Evolutionary conservation across 108 stramenopile genomes (phyloP).

Genomic region (Fistulifera pelliculosa): DNA sequence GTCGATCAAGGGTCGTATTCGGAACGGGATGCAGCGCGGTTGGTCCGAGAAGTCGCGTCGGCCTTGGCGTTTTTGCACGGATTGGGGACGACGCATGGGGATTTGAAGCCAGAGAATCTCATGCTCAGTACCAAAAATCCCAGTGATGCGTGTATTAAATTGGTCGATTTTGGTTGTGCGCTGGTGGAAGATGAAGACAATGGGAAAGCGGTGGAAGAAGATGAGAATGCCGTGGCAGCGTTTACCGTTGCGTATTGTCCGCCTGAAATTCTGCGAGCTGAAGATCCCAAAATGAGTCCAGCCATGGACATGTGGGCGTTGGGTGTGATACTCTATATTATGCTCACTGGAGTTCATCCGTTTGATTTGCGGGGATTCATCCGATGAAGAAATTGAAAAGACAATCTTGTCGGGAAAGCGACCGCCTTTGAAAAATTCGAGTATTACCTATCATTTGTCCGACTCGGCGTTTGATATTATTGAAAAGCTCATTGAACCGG

Average conservation of each 20-base stretch:
- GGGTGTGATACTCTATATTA: constrained; percentile 81
- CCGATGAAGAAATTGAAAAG: constrained; percentile 57
- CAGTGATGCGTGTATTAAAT: constrained; percentile 45
- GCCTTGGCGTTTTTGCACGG: constrained; percentile 70
- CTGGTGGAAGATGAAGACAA: constrained; percentile 23
- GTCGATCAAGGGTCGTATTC: constrained; percentile 65
- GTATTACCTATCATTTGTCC: constrained; percentile 43
- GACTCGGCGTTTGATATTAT: constrained; percentile 67
- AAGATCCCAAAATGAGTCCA: constrained; percentile 13
- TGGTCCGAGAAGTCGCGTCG: constrained; percentile 57
- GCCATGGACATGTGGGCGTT: constrained; percentile 69
- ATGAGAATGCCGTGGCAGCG: constrained; percentile 11
- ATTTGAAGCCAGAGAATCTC: constrained; percentile 81
- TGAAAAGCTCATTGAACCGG: constrained; percentile 45
- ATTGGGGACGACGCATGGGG: constrained; percentile 59
- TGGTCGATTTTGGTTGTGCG: constrained; percentile 87
- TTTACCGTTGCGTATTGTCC: constrained; percentile 74
- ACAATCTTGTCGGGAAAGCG: constrained; percentile 24
- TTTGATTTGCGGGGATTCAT: constrained; percentile 52
- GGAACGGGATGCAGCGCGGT: constrained; percentile 60
- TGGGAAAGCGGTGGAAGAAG: constrained; percentile 6
- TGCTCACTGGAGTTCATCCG: constrained; percentile 79
- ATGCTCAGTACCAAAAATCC: constrained; percentile 47
- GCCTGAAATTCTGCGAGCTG: constrained; percentile 47
- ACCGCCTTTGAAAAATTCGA: constrained; percentile 31